These are phyloP conservation scores for Leptodontidium sp. DNA, from an alignment of 2,329 filamentous ascomycete genomes.

Conservation along the genomic window DNA sequence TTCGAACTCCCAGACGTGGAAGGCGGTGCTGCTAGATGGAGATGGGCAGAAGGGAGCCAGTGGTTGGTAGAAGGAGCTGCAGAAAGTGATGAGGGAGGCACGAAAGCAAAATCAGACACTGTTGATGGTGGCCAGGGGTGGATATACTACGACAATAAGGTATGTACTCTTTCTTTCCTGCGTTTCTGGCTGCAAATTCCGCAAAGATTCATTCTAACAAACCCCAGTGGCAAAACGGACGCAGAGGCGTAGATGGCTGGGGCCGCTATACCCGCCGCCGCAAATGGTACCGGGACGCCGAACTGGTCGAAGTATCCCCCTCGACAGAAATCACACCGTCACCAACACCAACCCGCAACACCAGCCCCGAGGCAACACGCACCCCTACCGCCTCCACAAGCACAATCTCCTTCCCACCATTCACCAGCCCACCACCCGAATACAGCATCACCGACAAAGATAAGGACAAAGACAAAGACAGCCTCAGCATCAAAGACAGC, in stretches of 20 bases:
- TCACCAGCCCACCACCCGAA: slow-evolving; percentile 29
- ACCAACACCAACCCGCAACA: slow-evolving; percentile 50
- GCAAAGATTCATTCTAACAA: slow-evolving; percentile 30
- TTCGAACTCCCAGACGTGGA: slow-evolving; percentile 75
- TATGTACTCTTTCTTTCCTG: slow-evolving; percentile 51
- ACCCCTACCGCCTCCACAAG: slow-evolving; percentile 27
- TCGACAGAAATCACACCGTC: slow-evolving; percentile 54
- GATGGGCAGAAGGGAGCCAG: slow-evolving; percentile 84
- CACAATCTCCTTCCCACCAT: slow-evolving; percentile 10
- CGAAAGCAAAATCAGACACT: slow-evolving; percentile 48
- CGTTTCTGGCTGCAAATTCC: not conserved
- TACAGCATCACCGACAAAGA: slow-evolving; percentile 27
- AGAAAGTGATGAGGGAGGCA: slow-evolving; percentile 57
- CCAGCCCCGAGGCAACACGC: slow-evolving; percentile 35
- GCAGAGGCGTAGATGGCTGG: slow-evolving; percentile 88
- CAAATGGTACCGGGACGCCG: slow-evolving; percentile 97
- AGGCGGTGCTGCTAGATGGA: slow-evolving; percentile 69
- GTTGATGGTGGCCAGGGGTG: slow-evolving; percentile 72
- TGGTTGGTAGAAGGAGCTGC: slow-evolving; percentile 86
- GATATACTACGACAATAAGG: slow-evolving; percentile 99
- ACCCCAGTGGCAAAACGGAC: slow-evolving; percentile 84
- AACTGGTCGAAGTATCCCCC: slow-evolving; percentile 78
- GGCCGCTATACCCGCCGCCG: slow-evolving; percentile 89
- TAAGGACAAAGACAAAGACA: slow-evolving; percentile 10
- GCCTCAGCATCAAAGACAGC: slow-evolving; percentile 13